Conservation (phyloP, 306 rosid genomes). For the Ceratonia siliqua region DNA sequence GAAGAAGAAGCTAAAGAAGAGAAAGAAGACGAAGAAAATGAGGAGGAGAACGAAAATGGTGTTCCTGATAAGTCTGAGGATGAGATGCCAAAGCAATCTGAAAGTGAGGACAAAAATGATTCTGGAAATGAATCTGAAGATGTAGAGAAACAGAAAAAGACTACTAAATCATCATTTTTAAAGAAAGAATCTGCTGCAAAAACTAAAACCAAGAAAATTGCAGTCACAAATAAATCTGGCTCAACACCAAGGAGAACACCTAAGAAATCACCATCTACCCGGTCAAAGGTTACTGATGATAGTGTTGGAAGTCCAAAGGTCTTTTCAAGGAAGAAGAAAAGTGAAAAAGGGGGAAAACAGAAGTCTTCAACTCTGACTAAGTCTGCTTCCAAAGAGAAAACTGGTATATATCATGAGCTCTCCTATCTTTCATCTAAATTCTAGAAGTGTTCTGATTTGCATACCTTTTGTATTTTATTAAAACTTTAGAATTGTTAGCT, state of each 20-base stretch:
- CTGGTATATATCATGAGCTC: constrained; percentile 49
- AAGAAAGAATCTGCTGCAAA: constrained; percentile 70
- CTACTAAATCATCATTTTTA: constrained; percentile 50
- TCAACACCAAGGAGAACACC: constrained; percentile 48
- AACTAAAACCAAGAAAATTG: constrained; percentile 54
- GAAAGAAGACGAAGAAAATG: constrained; percentile 54
- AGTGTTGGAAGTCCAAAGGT: constrained; percentile 74
- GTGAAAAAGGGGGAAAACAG: constrained; percentile 51
- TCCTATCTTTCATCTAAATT: constrained; percentile 23
- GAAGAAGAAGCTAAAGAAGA: constrained; percentile 53
- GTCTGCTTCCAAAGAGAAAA: constrained; percentile 70
- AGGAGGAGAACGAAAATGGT: constrained; percentile 73
- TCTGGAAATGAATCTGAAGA: constrained; percentile 79
- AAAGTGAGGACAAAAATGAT: constrained; percentile 67
- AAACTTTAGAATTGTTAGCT: constrained; percentile 3
- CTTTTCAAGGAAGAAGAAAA: constrained; percentile 82
- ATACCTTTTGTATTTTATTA: not conserved
- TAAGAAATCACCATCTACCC: constrained; percentile 56
- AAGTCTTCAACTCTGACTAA: constrained; percentile 53
- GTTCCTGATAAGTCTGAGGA: constrained; percentile 75
- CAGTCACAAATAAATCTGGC: constrained; percentile 50
- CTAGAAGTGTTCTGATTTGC: not conserved
- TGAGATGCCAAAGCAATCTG: constrained; percentile 62
- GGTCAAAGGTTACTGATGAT: constrained; percentile 56
- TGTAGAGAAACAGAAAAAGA: constrained; percentile 40